Evolutionary conservation across 2,329 filamentous ascomycete species (phyloP), one percentile per base, ranked within the genome.

Genomic region (Botryotinia calthae): DNA sequence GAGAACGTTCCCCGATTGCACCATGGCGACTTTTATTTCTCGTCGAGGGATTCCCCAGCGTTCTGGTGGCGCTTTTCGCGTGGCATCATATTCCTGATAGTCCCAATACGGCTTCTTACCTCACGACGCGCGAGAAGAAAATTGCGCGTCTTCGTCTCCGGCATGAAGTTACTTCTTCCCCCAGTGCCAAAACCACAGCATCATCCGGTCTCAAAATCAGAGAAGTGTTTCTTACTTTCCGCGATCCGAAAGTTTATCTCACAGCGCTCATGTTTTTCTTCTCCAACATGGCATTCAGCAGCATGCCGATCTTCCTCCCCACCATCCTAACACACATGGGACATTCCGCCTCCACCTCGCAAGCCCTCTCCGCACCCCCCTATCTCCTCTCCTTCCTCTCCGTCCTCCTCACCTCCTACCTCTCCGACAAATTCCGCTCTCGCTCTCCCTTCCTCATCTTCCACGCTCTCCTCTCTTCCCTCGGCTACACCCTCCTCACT

Each of bases 11-110:
- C 1, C 91, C 91, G 25, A 90, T 97, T 67, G 92, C 93, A 0
- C 89, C 92, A 6, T 97, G 94, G 94, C 88, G 94, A n/a, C 86
- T 95, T 2, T 85, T 97, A 42, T 97, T 97, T 79, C 86, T 97
- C 12, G 77, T 95, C 20, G 94, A 97, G 81, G 94, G 94, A 1
- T 95, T 97, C 74, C 94, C 94, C 1, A 94, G 92, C 40, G 87
- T 97, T 61, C 75, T 97, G 14, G 88, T 93, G 20, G 90, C 93
- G 9, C 88, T 92, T 0, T 85, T 91, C 75, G 92, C 93, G 20
- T 97, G 90, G 90, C 84, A 86, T 70, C 84, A 91, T 79, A 89
- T 97, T 68, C 94, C 94, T 0, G 94, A 97, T 82, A 88, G 88
- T 0, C 94, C 94, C 0, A 85, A 87, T 31, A 88, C 84, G n/a